These are phyloP conservation scores for Vaccinium macrocarpon DNA, from an alignment of 148 eudicot genomes.

Conservation along the genomic window DNA sequence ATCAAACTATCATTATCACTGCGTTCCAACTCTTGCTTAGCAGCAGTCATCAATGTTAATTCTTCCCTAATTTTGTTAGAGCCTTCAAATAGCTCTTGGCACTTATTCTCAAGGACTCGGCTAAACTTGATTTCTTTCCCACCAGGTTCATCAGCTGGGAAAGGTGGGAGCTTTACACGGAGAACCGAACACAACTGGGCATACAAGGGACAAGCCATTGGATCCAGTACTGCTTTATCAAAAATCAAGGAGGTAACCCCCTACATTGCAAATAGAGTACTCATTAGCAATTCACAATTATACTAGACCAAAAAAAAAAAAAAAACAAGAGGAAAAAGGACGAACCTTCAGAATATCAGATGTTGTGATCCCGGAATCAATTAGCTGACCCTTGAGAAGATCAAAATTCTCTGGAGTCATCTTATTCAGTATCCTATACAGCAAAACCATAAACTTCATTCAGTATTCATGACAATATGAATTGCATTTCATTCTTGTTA, in stretches of 20 bases:
- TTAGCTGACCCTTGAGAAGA: constrained; percentile 77
- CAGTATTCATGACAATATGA: background rate
- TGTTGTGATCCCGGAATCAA: constrained; percentile 79
- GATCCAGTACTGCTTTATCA: constrained; percentile 95
- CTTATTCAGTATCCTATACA: constrained; percentile 79
- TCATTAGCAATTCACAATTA: constrained; percentile 7
- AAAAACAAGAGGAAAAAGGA: background rate
- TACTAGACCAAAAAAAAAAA: background rate
- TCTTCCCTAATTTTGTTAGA: constrained; percentile 77
- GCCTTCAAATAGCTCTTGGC: constrained; percentile 98
- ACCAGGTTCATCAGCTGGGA: constrained; percentile 75
- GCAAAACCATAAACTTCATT: background rate
- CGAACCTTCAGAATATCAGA: constrained; percentile 84
- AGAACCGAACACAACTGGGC: constrained; percentile 83
- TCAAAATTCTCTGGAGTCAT: constrained; percentile 90
- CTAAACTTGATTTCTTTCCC: constrained; percentile 76
- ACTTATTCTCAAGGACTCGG: constrained; percentile 74
- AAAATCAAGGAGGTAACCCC: constrained; percentile 85
- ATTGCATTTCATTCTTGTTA: background rate
- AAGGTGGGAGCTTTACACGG: constrained; percentile 65
- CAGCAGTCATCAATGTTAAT: constrained; percentile 63
- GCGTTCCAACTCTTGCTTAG: constrained; percentile 20
- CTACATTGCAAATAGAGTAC: constrained; percentile 36
- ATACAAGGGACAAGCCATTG: constrained; percentile 97
- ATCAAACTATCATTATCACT: constrained; percentile 79